Evolutionary conservation across 2,329 filamentous ascomycete species (phyloP).

Genomic region (Pseudogymnoascus pannorum): DNA sequence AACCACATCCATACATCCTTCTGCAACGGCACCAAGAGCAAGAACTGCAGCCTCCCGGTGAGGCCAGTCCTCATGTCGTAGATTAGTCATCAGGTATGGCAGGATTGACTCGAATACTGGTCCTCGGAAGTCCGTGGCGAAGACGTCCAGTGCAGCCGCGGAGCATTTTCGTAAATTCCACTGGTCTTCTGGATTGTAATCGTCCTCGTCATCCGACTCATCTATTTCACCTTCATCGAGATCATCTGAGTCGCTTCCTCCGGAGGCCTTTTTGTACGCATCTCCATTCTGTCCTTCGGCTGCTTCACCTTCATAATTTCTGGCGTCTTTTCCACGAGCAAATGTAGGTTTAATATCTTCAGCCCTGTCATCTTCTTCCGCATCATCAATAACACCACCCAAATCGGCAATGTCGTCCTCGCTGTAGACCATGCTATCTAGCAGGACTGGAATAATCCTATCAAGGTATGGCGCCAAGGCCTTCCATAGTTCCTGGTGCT

Average conservation of each 20-base stretch:
- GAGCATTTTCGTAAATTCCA: slow-evolving; percentile 98
- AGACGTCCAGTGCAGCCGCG: slow-evolving; percentile 87
- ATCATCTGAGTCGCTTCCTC: slow-evolving; percentile 58
- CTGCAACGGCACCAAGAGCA: slow-evolving; percentile 87
- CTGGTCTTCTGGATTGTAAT: slow-evolving; percentile 76
- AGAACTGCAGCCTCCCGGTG: slow-evolving; percentile 90
- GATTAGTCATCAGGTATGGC: slow-evolving; percentile 83
- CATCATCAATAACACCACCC: slow-evolving; percentile 79
- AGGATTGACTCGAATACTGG: slow-evolving; percentile 87
- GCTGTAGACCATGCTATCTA: slow-evolving; percentile 94
- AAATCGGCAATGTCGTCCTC: slow-evolving; percentile 85
- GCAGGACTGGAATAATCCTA: slow-evolving; percentile 81
- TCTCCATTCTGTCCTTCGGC: slow-evolving; percentile 47
- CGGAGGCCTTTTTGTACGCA: slow-evolving; percentile 43
- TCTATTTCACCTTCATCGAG: slow-evolving; percentile 84
- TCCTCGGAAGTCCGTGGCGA: slow-evolving; percentile 81
- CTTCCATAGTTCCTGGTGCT: slow-evolving; percentile 73
- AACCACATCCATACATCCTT: slow-evolving; percentile 86
- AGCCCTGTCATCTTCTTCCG: slow-evolving; percentile 80
- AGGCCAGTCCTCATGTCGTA: slow-evolving; percentile 84
- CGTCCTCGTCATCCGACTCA: slow-evolving; percentile 67
- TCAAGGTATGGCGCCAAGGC: slow-evolving; percentile 69
- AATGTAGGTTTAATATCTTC: slow-evolving; percentile 92
- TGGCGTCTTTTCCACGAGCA: slow-evolving; percentile 57
- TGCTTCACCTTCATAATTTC: slow-evolving; percentile 41